Base-by-base conservation (phyloP, 2,329 filamentous ascomycete species). In the Aspergillus sp. region DNA sequence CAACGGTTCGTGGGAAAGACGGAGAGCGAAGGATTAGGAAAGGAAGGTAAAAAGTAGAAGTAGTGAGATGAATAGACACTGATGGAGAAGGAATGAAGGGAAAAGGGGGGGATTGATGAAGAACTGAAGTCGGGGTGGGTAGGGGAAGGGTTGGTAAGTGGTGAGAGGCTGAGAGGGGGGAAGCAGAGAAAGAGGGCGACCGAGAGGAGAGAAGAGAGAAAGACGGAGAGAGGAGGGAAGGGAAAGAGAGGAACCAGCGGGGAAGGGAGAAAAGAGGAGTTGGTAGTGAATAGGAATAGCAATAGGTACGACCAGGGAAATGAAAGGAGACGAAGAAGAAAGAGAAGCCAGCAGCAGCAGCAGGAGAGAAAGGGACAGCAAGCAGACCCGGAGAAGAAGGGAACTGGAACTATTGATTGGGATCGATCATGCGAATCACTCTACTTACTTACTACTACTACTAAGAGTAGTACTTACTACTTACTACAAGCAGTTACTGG, bases 61-160 rank as follows among this genome's bases (percentile, higher is more conserved):
- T 41, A 52, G 25, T 6, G 52, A 47, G 41, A 58, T 30, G 55
- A 55, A 48, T 54, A 50, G 32, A 57, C 47, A 55, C 15, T 49
- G 55, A 52, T 36, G 36, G 48, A 28, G 28, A 58, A 54, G 47
- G 54, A 36, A 52, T 43, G 59, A 60, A 59, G 63, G 39, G 8
- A 17, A 13, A 36, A 36, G 12, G 15, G 39, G 38, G n/a, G 41
- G 67, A 66, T 68, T 69, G 64, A 65, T 67, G 65, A 64, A 58
- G 67, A 70, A 72, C 64, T 64, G 68, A 69, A 68, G 62, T 64
- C 52, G 62, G 53, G 48, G 59, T 45, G 56, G 58, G 57, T 25
- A 7, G 59, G 51, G 61, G 63, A 62, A 58, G 62, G 55, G 57
- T 61, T 61, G 56, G 62, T 55, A 52, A 32, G 59, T 52, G 60